phyloP scores from a whole-genome alignment of 345 rosid species.

The Salix koriyanagi region DNA sequence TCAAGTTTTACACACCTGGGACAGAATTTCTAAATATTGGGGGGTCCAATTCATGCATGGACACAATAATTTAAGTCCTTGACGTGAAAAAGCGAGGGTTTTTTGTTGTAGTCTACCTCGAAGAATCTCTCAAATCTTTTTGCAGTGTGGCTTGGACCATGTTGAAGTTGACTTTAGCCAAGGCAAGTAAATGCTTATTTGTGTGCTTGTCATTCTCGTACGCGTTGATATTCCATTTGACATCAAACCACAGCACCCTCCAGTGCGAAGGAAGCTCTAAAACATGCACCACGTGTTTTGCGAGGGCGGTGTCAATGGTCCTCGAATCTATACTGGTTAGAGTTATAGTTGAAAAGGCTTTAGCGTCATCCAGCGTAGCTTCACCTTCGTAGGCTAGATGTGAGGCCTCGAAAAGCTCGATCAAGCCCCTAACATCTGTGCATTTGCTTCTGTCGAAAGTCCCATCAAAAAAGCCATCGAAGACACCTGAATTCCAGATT shows the following conservation, averaged over 20 bases:
- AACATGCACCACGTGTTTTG: constrained; percentile 12
- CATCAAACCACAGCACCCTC: constrained; percentile 48
- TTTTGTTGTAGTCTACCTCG: constrained; percentile 24
- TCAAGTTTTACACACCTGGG: too few species aligned
- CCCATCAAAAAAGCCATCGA: constrained; percentile 26
- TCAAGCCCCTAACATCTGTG: constrained; percentile 25
- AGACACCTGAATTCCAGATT: constrained; percentile 25
- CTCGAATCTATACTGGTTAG: neutral
- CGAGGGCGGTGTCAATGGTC: constrained; percentile 5
- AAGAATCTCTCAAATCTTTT: constrained; percentile 36
- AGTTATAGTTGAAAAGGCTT: constrained; percentile 11
- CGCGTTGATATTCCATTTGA: constrained; percentile 37
- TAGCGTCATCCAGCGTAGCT: constrained; percentile 27
- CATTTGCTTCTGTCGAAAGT: constrained; percentile 11
- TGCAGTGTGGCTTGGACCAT: constrained; percentile 41
- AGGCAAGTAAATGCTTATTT: constrained; percentile 12
- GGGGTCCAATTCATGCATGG: too few species aligned
- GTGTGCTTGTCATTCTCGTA: constrained; percentile 1
- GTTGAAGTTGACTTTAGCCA: constrained; percentile 48
- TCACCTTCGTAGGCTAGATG: constrained; percentile 36
- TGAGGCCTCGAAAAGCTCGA: constrained; percentile 48
- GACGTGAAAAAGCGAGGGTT: too few species aligned
- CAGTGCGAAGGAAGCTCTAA: constrained; percentile 43
- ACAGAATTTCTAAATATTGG: too few species aligned
- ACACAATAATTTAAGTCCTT: too few species aligned